These are phyloP conservation scores for Hyaloperonospora arabidopsidis DNA, from an alignment of 352 stramenopile species.

Conservation along the genomic window DNA sequence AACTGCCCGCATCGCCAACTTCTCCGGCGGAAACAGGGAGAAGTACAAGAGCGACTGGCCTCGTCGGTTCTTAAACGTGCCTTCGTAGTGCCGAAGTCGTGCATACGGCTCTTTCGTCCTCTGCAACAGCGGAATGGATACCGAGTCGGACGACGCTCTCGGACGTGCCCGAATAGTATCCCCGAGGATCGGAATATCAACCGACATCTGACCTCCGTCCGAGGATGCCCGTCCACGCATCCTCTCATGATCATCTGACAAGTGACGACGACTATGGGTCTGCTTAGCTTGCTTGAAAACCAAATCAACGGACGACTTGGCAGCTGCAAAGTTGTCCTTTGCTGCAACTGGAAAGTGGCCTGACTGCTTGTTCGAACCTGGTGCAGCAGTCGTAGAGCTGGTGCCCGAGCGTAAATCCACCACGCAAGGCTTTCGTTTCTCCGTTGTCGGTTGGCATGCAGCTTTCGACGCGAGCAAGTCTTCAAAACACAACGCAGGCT, in stretches of 20 bases:
- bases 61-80: constrained; percentile 44
- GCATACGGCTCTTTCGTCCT: constrained; percentile 11
- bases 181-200: constrained; percentile 4
- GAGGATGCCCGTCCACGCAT: constrained; percentile 15
- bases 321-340: constrained; percentile 5
- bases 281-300: constrained; percentile 10
- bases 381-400: constrained; percentile 10
- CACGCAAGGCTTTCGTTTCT: constrained; percentile 11
- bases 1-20: constrained; percentile 35
- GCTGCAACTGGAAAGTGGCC: constrained; percentile 1
- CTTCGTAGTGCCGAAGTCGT: constrained; percentile 28
- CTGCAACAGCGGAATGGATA: constrained; percentile 1
- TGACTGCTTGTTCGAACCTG: constrained; percentile 7
- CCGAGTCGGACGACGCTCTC: constrained; percentile 16
- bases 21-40: constrained; percentile 39
- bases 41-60: constrained; percentile 48
- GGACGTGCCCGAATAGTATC: constrained; percentile 10
- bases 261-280: background rate
- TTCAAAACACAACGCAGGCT: constrained; percentile 15
- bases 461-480: constrained; percentile 13
- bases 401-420: constrained; percentile 13
- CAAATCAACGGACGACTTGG: constrained; percentile 16
- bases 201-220: constrained; percentile 3
- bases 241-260: constrained; percentile 10
- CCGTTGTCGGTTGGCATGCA: background rate